Evolutionary conservation across 176 grass and related monocot species (phyloP).

Genomic region (Carex pumila): DNA sequence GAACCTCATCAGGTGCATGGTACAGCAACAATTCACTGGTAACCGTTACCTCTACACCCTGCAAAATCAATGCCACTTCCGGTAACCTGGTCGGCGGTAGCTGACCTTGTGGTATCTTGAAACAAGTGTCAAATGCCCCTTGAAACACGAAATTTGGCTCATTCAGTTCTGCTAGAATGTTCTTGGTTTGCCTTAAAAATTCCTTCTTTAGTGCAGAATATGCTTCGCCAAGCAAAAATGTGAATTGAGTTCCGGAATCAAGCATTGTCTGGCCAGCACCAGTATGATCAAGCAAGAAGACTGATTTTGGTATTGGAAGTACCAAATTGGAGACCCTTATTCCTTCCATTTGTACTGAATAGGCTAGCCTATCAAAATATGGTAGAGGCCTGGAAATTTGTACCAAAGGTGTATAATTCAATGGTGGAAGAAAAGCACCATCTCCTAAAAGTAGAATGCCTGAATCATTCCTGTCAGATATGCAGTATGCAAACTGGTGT

Average conservation of each 20-base stretch:
- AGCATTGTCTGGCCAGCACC: conserved; percentile 82
- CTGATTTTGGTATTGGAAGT: conserved; percentile 67
- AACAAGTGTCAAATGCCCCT: conserved; percentile 77
- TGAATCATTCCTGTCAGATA: conserved; percentile 26
- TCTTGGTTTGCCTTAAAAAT: conserved; percentile 37
- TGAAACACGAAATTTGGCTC: conserved; percentile 73
- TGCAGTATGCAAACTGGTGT: conserved; percentile 69
- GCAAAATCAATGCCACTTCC: conserved; percentile 41
- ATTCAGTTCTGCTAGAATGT: conserved; percentile 33
- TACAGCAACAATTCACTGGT: conserved; percentile 56
- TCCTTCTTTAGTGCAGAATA: conserved; percentile 57
- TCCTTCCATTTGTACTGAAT: conserved; percentile 73
- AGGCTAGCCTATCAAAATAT: conserved; percentile 77
- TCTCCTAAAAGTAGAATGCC: conserved; percentile 72
- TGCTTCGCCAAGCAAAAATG: conserved; percentile 65
- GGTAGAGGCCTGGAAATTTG: conserved; percentile 58
- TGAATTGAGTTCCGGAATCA: conserved; percentile 82
- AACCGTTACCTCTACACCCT: conserved; percentile 51
- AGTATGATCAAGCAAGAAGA: conserved; percentile 73
- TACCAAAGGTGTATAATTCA: conserved; percentile 72
- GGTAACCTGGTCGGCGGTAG: conserved; percentile 20
- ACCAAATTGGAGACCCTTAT: conserved; percentile 46
- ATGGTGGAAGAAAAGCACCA: not conserved
- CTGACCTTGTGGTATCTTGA: conserved; percentile 29
- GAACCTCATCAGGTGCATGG: conserved; percentile 41